Conservation (phyloP, 2,329 filamentous ascomycete genomes). For the Claviceps lovelessii region DNA sequence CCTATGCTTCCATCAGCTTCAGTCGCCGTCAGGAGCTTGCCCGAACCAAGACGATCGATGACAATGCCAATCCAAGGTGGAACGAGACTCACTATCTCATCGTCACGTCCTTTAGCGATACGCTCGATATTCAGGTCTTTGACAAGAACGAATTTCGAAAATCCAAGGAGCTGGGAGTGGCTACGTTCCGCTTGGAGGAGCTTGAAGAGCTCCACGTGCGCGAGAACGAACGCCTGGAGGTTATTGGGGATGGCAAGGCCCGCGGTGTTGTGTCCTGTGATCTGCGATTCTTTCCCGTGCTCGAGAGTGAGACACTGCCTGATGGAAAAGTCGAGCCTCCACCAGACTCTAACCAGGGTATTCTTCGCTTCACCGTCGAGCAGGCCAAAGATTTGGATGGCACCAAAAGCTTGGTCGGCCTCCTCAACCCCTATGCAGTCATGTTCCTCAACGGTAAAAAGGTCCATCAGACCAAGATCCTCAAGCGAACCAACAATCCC, state of each 20-base stretch:
- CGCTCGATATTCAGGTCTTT: slow-evolving; percentile 69
- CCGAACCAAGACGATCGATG: slow-evolving; percentile 74
- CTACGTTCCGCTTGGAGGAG: slow-evolving; percentile 72
- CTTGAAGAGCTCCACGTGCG: slow-evolving; percentile 63
- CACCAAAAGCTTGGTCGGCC: slow-evolving; percentile 79
- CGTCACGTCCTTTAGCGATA: slow-evolving; percentile 77
- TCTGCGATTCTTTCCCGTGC: slow-evolving; percentile 87
- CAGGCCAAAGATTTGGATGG: slow-evolving; percentile 93
- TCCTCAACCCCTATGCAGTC: slow-evolving; percentile 79
- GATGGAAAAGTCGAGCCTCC: slow-evolving; percentile 69
- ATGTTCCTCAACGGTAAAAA: slow-evolving; percentile 86
- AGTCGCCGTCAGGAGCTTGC: slow-evolving; percentile 72
- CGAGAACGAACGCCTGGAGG: slow-evolving; percentile 74
- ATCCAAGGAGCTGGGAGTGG: slow-evolving; percentile 83
- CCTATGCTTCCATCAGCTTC: slow-evolving; percentile 72
- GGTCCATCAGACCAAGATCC: slow-evolving; percentile 74
- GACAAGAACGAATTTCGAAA: slow-evolving; percentile 96
- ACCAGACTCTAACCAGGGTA: slow-evolving; percentile 85
- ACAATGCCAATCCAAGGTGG: slow-evolving; percentile 81
- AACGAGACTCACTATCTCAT: slow-evolving; percentile 96
- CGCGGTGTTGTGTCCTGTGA: slow-evolving; percentile 70
- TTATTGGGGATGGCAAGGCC: slow-evolving; percentile 69
- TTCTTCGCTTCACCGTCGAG: slow-evolving; percentile 82
- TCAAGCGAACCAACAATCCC: slow-evolving; percentile 94
- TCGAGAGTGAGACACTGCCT: slow-evolving; percentile 55